Conservation (phyloP, 2,329 filamentous ascomycete genomes). For the Aspergillus arachidicola region DNA sequence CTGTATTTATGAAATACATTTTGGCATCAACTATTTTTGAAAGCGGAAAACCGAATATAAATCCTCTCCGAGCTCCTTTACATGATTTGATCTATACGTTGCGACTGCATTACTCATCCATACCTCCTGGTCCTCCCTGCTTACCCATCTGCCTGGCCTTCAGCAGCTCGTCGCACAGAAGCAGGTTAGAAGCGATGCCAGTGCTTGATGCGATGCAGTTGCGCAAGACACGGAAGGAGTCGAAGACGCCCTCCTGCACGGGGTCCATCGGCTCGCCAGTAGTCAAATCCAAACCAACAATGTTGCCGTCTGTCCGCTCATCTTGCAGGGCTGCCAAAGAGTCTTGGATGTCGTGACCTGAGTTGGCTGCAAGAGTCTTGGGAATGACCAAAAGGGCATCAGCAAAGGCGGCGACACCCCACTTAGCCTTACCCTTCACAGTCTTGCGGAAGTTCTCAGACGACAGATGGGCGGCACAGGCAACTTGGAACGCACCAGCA, state of each 20-base stretch:
- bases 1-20: slow-evolving; percentile 23
- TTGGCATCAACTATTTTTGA: slow-evolving; percentile 21
- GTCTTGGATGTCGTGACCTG: slow-evolving; percentile 95
- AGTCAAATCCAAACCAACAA: slow-evolving; percentile 82
- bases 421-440: slow-evolving; percentile 97
- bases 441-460: slow-evolving; percentile 84
- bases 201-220: slow-evolving; percentile 93
- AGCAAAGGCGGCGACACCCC: slow-evolving; percentile 90
- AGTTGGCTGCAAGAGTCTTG: slow-evolving; percentile 95
- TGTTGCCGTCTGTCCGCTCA: slow-evolving; percentile 78
- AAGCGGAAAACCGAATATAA: slow-evolving; percentile 15
- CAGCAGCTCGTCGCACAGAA: slow-evolving; percentile 94
- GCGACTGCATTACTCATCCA: slow-evolving; percentile 42
- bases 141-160: slow-evolving; percentile 93
- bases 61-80: slow-evolving; percentile 27
- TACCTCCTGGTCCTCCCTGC: slow-evolving; percentile 44
- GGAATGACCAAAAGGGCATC: slow-evolving; percentile 94
- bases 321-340: slow-evolving; percentile 84
- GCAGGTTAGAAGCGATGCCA: slow-evolving; percentile 90
- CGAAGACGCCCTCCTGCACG: slow-evolving; percentile 86
- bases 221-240: slow-evolving; percentile 91
- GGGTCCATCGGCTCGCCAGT: slow-evolving; percentile 96
- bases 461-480: slow-evolving; percentile 82
- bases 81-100: slow-evolving; percentile 27
- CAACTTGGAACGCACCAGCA: slow-evolving; percentile 93